phyloP scores from a whole-genome alignment of 345 rosid species.

The Clarkia xantiana region DNA sequence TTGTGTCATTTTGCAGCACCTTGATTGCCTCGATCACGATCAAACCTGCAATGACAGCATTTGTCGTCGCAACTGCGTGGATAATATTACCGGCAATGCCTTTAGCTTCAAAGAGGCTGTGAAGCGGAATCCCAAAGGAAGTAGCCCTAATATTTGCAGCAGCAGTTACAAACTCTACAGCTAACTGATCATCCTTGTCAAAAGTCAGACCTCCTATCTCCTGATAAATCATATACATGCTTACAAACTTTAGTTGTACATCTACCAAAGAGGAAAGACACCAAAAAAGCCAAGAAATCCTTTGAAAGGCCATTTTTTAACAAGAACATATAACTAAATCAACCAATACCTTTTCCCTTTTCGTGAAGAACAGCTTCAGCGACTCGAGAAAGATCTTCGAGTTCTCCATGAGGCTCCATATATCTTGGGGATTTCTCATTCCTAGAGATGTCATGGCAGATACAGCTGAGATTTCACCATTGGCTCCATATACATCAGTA shows the following conservation, averaged over 20 bases:
- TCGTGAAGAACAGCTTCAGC: slow-evolving; percentile 51
- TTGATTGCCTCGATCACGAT: slow-evolving; percentile 96
- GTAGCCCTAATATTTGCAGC: slow-evolving; percentile 96
- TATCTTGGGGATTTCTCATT: slow-evolving; percentile 90
- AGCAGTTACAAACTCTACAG: slow-evolving; percentile 94
- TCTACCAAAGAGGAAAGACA: background rate
- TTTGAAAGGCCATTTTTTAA: no score
- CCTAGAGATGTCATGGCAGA: slow-evolving; percentile 84
- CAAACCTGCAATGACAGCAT: slow-evolving; percentile 85
- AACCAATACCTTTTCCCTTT: slow-evolving; percentile 57
- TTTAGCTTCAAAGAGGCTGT: slow-evolving; percentile 98
- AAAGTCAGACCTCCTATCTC: slow-evolving; percentile 84
- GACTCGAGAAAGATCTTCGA: slow-evolving; percentile 77
- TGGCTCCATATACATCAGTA: slow-evolving; percentile 21
- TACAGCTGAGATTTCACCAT: slow-evolving; percentile 22
- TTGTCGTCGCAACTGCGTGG: slow-evolving; percentile 97
- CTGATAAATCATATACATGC: slow-evolving; percentile 15
- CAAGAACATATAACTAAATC: background rate
- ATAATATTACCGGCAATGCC: slow-evolving; percentile 99
- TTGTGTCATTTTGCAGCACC: slow-evolving; percentile 57
- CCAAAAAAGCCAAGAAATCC: background rate
- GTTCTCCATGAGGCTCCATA: slow-evolving; percentile 77
- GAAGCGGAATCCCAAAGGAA: slow-evolving; percentile 85
- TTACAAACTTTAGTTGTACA: no score
- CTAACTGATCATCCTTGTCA: slow-evolving; percentile 98